phyloP scores from a whole-genome alignment of 768 basidiomycete genomes.

The Hygrocybe punicea region DNA sequence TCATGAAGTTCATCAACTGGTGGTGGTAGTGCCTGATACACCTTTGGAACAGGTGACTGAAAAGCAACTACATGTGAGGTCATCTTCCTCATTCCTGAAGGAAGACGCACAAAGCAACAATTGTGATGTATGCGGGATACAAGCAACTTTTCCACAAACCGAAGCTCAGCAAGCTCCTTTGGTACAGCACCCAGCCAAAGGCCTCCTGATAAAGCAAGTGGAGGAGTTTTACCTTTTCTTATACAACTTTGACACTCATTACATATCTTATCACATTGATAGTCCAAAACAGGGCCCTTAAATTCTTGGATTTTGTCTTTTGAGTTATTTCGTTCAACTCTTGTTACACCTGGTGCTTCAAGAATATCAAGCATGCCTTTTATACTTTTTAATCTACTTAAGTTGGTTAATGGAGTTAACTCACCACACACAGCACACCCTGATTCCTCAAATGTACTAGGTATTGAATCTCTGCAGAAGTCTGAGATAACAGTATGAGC shows the following conservation, averaged over 20 bases:
- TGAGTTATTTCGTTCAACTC: conserved; percentile 2
- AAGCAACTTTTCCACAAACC: conserved; percentile 27
- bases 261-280: conserved; percentile 11
- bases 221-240: conserved; percentile 6
- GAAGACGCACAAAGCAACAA: conserved; percentile 25
- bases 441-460: conserved; percentile 19
- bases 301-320: conserved; percentile 10
- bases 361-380: conserved; percentile 4
- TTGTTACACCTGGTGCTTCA: conserved; percentile 2
- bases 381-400: conserved; percentile 9
- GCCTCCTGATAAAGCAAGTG: conserved; percentile 25
- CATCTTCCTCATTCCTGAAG: conserved; percentile 16
- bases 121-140: conserved; percentile 23
- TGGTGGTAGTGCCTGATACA: conserved; percentile 34
- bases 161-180: conserved; percentile 17
- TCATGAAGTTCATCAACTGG: conserved; percentile 31
- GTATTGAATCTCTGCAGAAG: conserved; percentile 2
- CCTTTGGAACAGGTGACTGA: conserved; percentile 27
- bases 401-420: conserved; percentile 6
- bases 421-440: conserved; percentile 34
- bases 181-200: conserved; percentile 35
- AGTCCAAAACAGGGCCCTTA: conserved; percentile 17
- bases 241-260: background rate
- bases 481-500: background rate
- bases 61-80: conserved; percentile 19